Evolutionary conservation across 73 alveolate genomes (phyloP), one percentile per base, ranked within the genome.

Genomic region (Effrenium voratum): DNA sequence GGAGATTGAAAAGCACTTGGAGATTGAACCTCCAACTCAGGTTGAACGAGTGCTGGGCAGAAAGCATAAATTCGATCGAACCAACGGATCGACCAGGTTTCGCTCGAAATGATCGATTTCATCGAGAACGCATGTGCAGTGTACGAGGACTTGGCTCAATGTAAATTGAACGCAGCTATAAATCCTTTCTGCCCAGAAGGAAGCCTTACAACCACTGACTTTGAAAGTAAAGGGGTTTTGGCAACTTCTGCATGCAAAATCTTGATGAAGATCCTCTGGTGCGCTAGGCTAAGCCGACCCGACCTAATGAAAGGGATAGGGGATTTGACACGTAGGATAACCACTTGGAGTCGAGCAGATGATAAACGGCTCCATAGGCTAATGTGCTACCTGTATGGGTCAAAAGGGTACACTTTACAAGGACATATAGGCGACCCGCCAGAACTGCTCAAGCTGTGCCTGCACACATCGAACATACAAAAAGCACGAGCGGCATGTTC

Each of bases 11-110:
- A 6, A 43, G 19, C 80, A 68, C 46, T 45, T 68, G 44, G 80
- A 68, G 46, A 68, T 68, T 3, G 80, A 68, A n/a, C 80, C 80
- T 13, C 80, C 80, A 15, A 22, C 80, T 4, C 46, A 13, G 8
- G 80, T 68, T 16, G 80, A 68, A 43, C 4, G 80, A 68, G 80
- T 68, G 80, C 19, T 68, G 34, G 80, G 80, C 4, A 68, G 80
- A n/a, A 68, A 68, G 80, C 80, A 68, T 45, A n/a, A n/a, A n/a
- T n/a, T n/a, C n/a, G n/a, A n/a, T n/a, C n/a, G n/a, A n/a, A n/a
- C n/a, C n/a, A n/a, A n/a, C n/a, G n/a, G n/a, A n/a, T n/a, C n/a
- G n/a, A n/a, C n/a, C n/a, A n/a, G n/a, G n/a, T n/a, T n/a, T n/a
- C n/a, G n/a, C n/a, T n/a, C n/a, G n/a, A n/a, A n/a, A n/a, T n/a